These are phyloP conservation scores for Colletotrichum magnum DNA, from an alignment of 2,329 filamentous ascomycete genomes.

Conservation along the genomic window DNA sequence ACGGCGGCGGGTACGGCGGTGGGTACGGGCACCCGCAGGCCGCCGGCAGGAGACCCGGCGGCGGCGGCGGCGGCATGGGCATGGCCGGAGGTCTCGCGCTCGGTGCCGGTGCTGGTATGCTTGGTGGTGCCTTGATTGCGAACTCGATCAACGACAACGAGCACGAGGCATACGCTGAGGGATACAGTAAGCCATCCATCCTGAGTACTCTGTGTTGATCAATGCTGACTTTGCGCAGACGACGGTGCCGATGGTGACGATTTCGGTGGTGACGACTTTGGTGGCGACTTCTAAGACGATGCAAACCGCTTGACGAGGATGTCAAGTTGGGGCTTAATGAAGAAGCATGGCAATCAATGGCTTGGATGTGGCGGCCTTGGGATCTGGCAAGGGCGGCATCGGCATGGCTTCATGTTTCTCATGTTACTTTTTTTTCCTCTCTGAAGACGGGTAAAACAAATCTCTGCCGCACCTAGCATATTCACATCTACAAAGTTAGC, in stretches of 20 bases:
- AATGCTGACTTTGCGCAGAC: conserved; percentile 40
- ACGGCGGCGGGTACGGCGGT: conserved; percentile 51
- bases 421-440: not conserved
- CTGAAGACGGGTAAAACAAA: not conserved
- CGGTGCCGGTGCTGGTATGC: conserved; percentile 83
- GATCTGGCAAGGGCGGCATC: not conserved
- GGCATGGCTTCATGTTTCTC: conserved; percentile 20
- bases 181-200: conserved; percentile 52
- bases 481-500: not conserved
- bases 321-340: not conserved
- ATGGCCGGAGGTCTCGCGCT: conserved; percentile 80
- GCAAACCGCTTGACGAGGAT: too few relatives aligned
- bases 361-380: not conserved
- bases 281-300: conserved; percentile 55
- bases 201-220: not conserved
- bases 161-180: conserved; percentile 68
- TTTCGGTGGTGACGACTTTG: conserved; percentile 47
- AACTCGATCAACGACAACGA: conserved; percentile 76
- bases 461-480: not conserved
- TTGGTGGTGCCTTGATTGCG: conserved; percentile 82
- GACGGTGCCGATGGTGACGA: conserved; percentile 37
- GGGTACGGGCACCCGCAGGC: conserved; percentile 44
- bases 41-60: conserved; percentile 46
- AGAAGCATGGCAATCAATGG: not conserved
- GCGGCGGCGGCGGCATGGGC: conserved; percentile 64